Base-by-base conservation (phyloP, 768 basidiomycete species). In the Lentinula sp. region DNA sequence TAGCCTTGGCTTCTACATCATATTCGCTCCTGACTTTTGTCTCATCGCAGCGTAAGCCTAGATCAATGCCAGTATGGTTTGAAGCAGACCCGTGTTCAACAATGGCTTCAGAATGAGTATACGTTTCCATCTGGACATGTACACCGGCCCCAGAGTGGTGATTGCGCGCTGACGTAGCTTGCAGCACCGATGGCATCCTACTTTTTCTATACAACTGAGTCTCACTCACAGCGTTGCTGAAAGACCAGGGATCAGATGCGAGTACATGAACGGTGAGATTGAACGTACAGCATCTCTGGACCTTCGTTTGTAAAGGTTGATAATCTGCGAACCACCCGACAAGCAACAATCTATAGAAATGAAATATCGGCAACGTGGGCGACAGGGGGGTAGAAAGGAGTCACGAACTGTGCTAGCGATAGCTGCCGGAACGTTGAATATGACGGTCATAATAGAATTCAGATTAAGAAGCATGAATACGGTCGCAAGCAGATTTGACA, bases 361-460 rank as follows among this genome's bases (percentile, higher is more conserved):
- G 53, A 35, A 50, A 48, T 32, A 54, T 64, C 49, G 62, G 32
- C 39, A 35, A 21, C 23, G 16, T 15, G 40, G 39, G 23, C 13
- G 21, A 37, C 11, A 56, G 59, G 4, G 16, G 8, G 0, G 5
- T 40, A 31, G 9, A 43, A 9, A 11, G 39, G 16, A 15, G n/a
- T 28, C 28, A 69, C 83, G 64, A 57, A 87, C 87, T 5, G 84
- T 86, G 21, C 84, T 85, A 3, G 83, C 80, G 62, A 88, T 82
- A 16, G 86, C 86, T 37, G 87, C 86, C 3, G 87, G 87, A 46
- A 89, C 86, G 65, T 89, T 89, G 50, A 82, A 83, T 57, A 89
- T 85, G 69, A 89, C 83, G 35, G 84, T 85, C 85, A 88, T 86
- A 59, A 88, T 80, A n/a, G 83, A 76, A 64, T 88, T 88, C 57